Base-by-base conservation (phyloP, 345 rosid species). In the Durio zibethinus region DNA sequence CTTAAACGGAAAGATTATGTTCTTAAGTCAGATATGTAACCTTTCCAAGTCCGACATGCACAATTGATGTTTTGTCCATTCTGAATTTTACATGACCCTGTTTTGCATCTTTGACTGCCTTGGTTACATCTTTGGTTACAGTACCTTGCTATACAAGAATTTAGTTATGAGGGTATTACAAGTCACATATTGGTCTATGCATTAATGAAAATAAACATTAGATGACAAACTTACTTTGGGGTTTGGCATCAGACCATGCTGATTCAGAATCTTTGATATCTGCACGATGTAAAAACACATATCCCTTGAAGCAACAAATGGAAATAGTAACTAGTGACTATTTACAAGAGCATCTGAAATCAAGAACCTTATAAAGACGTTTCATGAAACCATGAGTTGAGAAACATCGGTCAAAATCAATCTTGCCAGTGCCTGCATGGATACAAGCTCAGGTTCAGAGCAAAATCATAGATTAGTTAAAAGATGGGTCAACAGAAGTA, bases 31-130 rank as follows among this genome's bases (percentile, higher is more conserved):
- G 81, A 20, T 67, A 43, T 40, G 31, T 60, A 73, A 92, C 98
- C 98, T 96, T 93, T 78, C 99, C 99, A 64, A 96, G 92, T 56
- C 97, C 97, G 10, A 90, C 91, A 77, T 96, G 99, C 66, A 93
- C 93, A 73, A 90, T 93, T 2, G 99, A 87, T 78, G 97, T 80
- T 78, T 93, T 96, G 81, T 96, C 98, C 98, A 93, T 96, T 83
- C 84, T 92, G 81, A 88, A 96, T 74, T 90, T 91, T 68, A 93
- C 82, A 53, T 89, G 97, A 80, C 92, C 90, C 77, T 83, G 84
- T 78, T 90, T 90, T 33, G 94, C 98, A 40, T 90, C 96, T 81
- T 85, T 90, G 60, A 95, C 92, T 59, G 98, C 94, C 78, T 79
- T 89, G 53, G 90, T 56, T 36, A 95, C 87, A 83, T 95, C 90